These are phyloP conservation scores for Lavandula angustifolia DNA, from an alignment of 257 asterid species.

Conservation along the genomic window DNA sequence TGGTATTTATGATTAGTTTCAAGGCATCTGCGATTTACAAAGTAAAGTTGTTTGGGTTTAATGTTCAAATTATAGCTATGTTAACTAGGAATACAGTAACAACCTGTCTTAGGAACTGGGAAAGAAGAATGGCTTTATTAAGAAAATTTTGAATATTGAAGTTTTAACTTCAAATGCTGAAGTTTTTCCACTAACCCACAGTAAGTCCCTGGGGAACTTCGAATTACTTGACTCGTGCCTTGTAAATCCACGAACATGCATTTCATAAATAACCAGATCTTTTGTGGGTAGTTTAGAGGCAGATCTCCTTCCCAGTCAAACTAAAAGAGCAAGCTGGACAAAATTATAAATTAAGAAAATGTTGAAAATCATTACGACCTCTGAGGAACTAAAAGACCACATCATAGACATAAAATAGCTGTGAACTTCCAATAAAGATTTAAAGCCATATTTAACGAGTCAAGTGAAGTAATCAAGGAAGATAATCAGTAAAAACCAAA, in stretches of 20 bases:
- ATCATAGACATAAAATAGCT: constrained; percentile 14
- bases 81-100: constrained; percentile 8
- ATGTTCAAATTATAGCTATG: constrained; percentile 6
- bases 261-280: constrained; percentile 78
- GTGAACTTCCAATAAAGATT: constrained; percentile 9
- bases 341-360: constrained; percentile 3
- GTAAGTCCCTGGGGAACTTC: constrained; percentile 85
- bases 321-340: constrained; percentile 44
- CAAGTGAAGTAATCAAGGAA: constrained; percentile 13
- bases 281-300: constrained; percentile 75
- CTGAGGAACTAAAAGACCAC: constrained; percentile 17
- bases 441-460: constrained; percentile 4
- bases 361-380: constrained; percentile 20
- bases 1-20: neutral
- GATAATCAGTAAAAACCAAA: neutral
- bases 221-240: constrained; percentile 80
- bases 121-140: neutral
- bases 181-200: constrained; percentile 87
- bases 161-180: constrained; percentile 81
- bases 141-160: constrained; percentile 27
- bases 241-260: constrained; percentile 98
- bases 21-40: constrained; percentile 7
- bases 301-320: constrained; percentile 99
- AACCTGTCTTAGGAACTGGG: neutral
- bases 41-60: constrained; percentile 1